phyloP scores from a whole-genome alignment of 306 rosid genomes.

The Clitoria ternatea region DNA sequence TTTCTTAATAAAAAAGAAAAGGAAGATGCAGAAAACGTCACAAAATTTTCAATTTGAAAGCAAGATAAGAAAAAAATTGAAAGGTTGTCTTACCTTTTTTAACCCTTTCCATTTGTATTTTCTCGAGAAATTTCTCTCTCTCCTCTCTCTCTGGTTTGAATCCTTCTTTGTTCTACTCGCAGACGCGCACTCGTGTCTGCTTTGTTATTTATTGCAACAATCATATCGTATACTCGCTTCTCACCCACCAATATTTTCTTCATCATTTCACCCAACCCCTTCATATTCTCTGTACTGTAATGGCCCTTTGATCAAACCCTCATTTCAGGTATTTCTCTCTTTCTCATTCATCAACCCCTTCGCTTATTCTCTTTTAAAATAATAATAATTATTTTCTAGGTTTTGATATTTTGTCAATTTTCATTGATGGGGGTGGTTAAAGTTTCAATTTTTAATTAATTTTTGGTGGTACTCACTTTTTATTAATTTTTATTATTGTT shows the following conservation, averaged over 20 bases:
- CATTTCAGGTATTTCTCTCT: conserved; percentile 26
- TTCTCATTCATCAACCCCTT: neutral
- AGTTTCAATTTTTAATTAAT: conserved; percentile 11
- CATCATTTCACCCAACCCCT: neutral
- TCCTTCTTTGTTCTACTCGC: conserved; percentile 24
- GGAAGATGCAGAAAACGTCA: neutral
- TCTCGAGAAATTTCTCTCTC: conserved; percentile 36
- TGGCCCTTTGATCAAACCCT: conserved; percentile 20
- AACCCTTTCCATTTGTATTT: conserved; percentile 25
- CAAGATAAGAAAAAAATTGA: neutral
- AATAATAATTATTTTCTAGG: neutral
- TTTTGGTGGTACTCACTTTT: neutral
- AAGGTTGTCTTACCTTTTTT: neutral
- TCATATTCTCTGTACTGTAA: conserved; percentile 19
- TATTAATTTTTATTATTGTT: neutral
- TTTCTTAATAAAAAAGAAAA: no score
- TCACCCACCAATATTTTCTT: conserved; percentile 15
- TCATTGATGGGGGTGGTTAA: neutral
- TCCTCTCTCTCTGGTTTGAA: conserved; percentile 48
- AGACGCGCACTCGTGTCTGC: conserved; percentile 38
- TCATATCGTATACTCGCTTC: neutral
- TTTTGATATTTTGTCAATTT: neutral
- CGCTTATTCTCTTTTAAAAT: neutral
- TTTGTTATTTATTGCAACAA: conserved; percentile 25
- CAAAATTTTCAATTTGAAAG: neutral